A percentile compares a stretch with the other conserved stretches of the same genome.
These are phyloP conservation scores for Gastrolobium villosum DNA, from an alignment of 306 rosid species.

Conservation along the genomic window DNA sequence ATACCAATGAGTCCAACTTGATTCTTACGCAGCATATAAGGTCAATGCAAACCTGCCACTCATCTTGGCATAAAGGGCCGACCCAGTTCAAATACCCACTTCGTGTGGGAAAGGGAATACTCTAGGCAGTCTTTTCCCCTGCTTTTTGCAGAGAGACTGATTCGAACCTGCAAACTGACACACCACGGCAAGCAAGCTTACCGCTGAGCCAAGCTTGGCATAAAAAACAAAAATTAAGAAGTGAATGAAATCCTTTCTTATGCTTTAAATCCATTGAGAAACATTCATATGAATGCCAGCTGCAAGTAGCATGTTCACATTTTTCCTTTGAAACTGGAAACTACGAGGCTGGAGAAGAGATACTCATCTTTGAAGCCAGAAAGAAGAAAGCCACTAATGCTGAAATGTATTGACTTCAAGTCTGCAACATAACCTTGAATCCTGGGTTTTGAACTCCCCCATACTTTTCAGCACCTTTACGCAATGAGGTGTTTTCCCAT, in stretches of 20 bases:
- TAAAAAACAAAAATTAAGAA: background rate
- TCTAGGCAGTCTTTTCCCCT: no score
- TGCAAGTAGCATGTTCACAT: conserved; percentile 39
- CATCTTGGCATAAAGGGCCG: background rate
- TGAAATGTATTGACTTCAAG: conserved; percentile 28
- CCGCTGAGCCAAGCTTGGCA: no score
- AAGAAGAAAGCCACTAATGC: conserved; percentile 29
- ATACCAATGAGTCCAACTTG: background rate
- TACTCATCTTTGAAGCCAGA: conserved; percentile 33
- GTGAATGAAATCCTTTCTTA: conserved; percentile 10
- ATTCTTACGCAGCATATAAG: background rate
- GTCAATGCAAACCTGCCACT: conserved; percentile 25
- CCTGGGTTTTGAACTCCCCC: conserved; percentile 32
- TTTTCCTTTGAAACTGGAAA: conserved; percentile 37
- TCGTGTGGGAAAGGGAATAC: no score
- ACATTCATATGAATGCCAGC: conserved; percentile 32
- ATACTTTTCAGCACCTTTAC: conserved; percentile 9
- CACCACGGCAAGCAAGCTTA: no score
- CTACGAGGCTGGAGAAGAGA: conserved; percentile 19
- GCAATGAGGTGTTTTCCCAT: conserved; percentile 29
- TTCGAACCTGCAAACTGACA: no score
- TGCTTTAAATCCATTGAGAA: conserved; percentile 36
- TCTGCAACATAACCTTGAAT: background rate
- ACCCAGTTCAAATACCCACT: no score
- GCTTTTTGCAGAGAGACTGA: no score